Evolutionary conservation across 164 flowering plant species (phyloP).

Genomic region (Platanus orientalis): DNA sequence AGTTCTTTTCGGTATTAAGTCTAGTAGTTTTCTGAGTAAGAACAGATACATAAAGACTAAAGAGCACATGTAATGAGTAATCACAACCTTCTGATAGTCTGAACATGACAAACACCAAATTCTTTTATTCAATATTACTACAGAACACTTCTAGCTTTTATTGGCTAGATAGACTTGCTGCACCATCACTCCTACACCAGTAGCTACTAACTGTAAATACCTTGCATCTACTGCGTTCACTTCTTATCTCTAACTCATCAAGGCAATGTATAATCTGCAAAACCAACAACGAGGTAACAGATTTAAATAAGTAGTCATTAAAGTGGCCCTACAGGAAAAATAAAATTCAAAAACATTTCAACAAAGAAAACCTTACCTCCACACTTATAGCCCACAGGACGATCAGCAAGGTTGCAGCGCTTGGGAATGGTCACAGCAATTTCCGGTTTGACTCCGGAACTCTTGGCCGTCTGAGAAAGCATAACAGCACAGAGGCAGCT

Average conservation of each 20-base stretch:
- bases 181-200: not conserved
- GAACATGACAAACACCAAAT: not conserved
- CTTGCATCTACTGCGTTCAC: not conserved
- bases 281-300: conserved; percentile 2
- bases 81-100: no score
- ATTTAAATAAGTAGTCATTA: not conserved
- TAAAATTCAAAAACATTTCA: not conserved
- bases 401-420: conserved; percentile 73
- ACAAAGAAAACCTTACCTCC: conserved; percentile 36
- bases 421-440: conserved; percentile 68
- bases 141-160: not conserved
- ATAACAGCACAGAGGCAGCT: conserved; percentile 68
- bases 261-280: conserved; percentile 61
- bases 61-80: no score
- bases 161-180: not conserved
- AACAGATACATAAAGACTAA: no score
- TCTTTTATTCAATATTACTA: not conserved
- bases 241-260: conserved; percentile 15
- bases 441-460: conserved; percentile 47
- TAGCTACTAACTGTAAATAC: not conserved
- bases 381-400: conserved; percentile 74
- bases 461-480: conserved; percentile 59
- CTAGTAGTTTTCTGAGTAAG: no score
- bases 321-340: not conserved
- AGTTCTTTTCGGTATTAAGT: no score